Evolutionary conservation across 2,329 filamentous ascomycete species (phyloP).

Genomic region (Aureobasidium sp.): DNA sequence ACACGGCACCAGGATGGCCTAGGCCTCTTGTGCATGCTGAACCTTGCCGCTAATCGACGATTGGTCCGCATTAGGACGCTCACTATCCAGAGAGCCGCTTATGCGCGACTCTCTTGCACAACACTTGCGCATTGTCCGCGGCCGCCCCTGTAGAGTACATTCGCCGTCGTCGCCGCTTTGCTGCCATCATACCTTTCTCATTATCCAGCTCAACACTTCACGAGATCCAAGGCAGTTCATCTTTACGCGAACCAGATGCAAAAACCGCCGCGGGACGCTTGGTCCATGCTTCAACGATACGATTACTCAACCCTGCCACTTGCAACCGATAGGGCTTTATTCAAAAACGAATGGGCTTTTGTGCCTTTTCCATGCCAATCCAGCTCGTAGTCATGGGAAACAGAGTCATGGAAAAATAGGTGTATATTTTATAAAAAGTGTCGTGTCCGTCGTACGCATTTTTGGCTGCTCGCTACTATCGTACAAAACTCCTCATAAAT

Average conservation of each 20-base stretch:
- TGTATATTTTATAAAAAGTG: background rate
- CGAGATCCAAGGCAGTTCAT: too few relatives aligned
- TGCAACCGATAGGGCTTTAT: background rate
- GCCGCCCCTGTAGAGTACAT: background rate
- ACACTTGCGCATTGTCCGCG: background rate
- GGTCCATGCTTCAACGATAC: background rate
- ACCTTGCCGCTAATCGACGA: background rate
- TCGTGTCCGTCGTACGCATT: conserved; percentile 1
- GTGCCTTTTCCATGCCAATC: background rate
- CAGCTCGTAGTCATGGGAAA: background rate
- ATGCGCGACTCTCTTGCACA: background rate
- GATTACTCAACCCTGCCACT: background rate
- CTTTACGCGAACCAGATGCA: background rate
- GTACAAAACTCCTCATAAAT: background rate
- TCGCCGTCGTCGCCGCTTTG: background rate
- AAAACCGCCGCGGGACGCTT: background rate
- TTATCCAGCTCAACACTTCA: background rate
- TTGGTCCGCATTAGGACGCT: background rate
- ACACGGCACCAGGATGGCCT: background rate
- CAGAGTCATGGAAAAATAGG: background rate
- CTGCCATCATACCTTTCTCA: background rate
- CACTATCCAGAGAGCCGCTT: background rate
- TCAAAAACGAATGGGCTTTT: background rate
- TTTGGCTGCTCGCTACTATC: background rate
- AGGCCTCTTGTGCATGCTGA: background rate